These are phyloP conservation scores for Chytriomyces sp. DNA, from an alignment of 192 early-diverging fungal species.

Conservation along the genomic window DNA sequence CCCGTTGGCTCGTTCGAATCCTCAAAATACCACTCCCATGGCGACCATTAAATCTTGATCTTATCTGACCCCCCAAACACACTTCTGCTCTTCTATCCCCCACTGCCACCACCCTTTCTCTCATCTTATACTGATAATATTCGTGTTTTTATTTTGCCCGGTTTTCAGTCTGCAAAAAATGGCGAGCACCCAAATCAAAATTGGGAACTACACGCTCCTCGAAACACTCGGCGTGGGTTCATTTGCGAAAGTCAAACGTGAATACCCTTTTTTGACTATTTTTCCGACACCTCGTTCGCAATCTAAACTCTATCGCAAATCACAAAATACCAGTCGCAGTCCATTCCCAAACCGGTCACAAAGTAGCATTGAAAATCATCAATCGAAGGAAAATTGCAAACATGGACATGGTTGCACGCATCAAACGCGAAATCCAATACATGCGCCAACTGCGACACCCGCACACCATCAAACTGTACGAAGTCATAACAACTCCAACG, in stretches of 20 bases:
- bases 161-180: conserved; percentile 16
- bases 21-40: not conserved
- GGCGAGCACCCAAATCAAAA: conserved; percentile 56
- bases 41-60: not conserved
- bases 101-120: not conserved
- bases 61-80: not conserved
- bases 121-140: not conserved
- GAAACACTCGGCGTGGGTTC: conserved; percentile 96
- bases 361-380: conserved; percentile 96
- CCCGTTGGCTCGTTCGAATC: not conserved
- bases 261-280: conserved; percentile 23
- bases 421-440: conserved; percentile 96
- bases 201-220: conserved; percentile 91
- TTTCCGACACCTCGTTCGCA: not conserved
- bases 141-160: not conserved
- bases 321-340: conserved; percentile 77
- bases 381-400: conserved; percentile 90
- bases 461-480: conserved; percentile 99
- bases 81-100: not conserved
- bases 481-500: conserved; percentile 94
- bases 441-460: conserved; percentile 93
- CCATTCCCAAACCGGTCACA: conserved; percentile 90
- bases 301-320: not conserved
- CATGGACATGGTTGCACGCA: conserved; percentile 93
- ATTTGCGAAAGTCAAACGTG: conserved; percentile 99